Conservation (phyloP, 1,284 basidiomycete genomes). For the Cutaneotrichosporon dermatis region DNA sequence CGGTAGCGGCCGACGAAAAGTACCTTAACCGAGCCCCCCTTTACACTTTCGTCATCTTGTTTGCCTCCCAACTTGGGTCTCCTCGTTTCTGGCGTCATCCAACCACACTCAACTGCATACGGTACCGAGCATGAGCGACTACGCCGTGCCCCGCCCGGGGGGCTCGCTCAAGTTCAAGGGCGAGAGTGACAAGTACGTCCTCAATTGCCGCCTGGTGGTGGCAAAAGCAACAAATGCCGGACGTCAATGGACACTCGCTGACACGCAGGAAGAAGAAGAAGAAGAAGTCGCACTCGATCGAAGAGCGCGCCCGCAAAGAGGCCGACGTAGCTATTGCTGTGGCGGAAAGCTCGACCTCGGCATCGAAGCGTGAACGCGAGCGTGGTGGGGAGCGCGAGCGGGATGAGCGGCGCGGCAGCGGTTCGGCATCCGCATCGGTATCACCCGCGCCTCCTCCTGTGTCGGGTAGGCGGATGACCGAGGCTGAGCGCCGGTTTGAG, state of each 20-base stretch:
- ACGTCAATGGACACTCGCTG: background rate
- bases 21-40: background rate
- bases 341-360: constrained; percentile 3
- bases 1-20: background rate
- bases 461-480: constrained; percentile 61
- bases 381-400: constrained; percentile 5
- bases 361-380: background rate
- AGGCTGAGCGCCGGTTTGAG: constrained; percentile 84
- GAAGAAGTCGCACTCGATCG: constrained; percentile 69
- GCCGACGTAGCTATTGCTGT: constrained; percentile 41
- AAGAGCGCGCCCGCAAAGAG: constrained; percentile 27
- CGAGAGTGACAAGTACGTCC: constrained; percentile 70
- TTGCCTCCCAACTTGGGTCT: background rate
- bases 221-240: too few relatives aligned
- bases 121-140: constrained; percentile 58
- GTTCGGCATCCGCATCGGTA: constrained; percentile 6
- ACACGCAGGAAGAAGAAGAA: constrained; percentile 50
- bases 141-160: constrained; percentile 70
- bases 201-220: too few relatives aligned
- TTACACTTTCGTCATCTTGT: background rate
- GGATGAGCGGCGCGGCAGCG: background rate
- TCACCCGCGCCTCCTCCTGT: background rate
- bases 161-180: constrained; percentile 88
- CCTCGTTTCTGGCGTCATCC: background rate
- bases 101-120: background rate